A percentile compares a stretch with the other conserved stretches of the same genome.
These are phyloP conservation scores for Thalia dealbata DNA, from an alignment of 176 grass and related monocot genomes.

Conservation along the genomic window DNA sequence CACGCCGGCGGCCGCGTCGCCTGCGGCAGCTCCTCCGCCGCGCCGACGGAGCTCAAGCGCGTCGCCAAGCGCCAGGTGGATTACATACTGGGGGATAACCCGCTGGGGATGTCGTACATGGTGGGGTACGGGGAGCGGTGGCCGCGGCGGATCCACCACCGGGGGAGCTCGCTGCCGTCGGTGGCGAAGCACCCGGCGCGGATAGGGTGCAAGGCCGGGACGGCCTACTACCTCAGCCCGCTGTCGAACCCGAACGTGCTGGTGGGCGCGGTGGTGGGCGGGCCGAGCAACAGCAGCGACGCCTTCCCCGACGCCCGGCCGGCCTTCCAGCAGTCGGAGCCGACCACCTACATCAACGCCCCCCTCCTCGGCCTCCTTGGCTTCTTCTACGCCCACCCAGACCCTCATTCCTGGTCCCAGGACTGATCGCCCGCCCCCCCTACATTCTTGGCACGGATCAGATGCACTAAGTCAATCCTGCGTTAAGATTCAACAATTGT, in stretches of 20 bases:
- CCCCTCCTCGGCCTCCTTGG: conserved; percentile 66
- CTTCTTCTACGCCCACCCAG: conserved; percentile 63
- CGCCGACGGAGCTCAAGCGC: conserved; percentile 49
- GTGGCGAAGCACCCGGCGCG: conserved; percentile 33
- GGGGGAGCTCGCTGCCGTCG: conserved; percentile 70
- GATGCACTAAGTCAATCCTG: not conserved
- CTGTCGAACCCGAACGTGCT: conserved; percentile 65
- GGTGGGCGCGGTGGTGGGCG: conserved; percentile 64
- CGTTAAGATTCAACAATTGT: not conserved
- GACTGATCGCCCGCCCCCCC: conserved; percentile 28
- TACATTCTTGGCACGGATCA: not conserved
- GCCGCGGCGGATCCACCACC: conserved; percentile 77
- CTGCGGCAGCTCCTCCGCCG: conserved; percentile 38
- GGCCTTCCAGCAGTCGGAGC: conserved; percentile 78
- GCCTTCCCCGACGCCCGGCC: conserved; percentile 51
- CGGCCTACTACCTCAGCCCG: conserved; percentile 44
- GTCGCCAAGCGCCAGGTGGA: conserved; percentile 85
- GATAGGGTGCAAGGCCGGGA: conserved; percentile 66
- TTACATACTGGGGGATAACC: conserved; percentile 90
- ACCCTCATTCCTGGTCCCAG: conserved; percentile 17
- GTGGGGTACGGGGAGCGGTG: conserved; percentile 63
- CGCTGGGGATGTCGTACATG: conserved; percentile 92
- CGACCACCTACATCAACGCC: conserved; percentile 87
- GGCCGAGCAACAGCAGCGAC: conserved; percentile 69
- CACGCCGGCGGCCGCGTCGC: conserved; percentile 58